phyloP scores from a whole-genome alignment of 257 asterid species.

The Fraxinus americana region DNA sequence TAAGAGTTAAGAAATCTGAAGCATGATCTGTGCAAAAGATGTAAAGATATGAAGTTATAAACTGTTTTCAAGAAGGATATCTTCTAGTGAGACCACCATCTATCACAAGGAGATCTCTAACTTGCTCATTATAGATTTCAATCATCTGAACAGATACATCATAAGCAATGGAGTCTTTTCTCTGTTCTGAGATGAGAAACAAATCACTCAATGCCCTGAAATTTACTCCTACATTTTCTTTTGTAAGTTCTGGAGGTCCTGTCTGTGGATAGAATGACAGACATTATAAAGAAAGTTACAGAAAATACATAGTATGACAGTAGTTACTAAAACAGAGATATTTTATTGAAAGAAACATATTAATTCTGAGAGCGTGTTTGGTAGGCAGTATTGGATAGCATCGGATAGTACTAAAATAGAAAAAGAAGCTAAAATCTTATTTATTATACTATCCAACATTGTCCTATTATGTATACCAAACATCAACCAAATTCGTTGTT shows the following conservation, averaged over 20 bases:
- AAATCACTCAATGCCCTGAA: slow-evolving; percentile 81
- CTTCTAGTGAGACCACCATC: slow-evolving; percentile 64
- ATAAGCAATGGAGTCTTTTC: slow-evolving; percentile 69
- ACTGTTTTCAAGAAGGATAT: slow-evolving; percentile 54
- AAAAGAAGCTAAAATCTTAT: background rate
- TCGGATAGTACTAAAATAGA: background rate
- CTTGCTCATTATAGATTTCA: slow-evolving; percentile 94
- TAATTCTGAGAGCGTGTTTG: background rate
- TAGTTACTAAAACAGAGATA: background rate
- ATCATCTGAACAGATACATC: slow-evolving; percentile 86
- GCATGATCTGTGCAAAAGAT: slow-evolving; percentile 4
- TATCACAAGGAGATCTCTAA: slow-evolving; percentile 75
- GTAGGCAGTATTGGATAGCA: background rate
- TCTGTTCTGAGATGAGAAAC: slow-evolving; percentile 69
- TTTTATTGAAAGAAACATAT: background rate
- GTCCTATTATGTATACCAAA: background rate
- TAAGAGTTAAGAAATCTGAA: slow-evolving; percentile 46
- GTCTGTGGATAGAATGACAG: slow-evolving; percentile 45
- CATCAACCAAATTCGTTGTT: background rate
- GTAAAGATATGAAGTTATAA: background rate
- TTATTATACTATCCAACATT: background rate
- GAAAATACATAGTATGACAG: background rate
- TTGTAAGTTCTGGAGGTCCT: slow-evolving; percentile 68
- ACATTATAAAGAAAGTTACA: slow-evolving; percentile 6
- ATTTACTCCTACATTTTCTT: slow-evolving; percentile 75